phyloP scores from a whole-genome alignment of 306 rosid genomes.

The Trichosanthes truncata region DNA sequence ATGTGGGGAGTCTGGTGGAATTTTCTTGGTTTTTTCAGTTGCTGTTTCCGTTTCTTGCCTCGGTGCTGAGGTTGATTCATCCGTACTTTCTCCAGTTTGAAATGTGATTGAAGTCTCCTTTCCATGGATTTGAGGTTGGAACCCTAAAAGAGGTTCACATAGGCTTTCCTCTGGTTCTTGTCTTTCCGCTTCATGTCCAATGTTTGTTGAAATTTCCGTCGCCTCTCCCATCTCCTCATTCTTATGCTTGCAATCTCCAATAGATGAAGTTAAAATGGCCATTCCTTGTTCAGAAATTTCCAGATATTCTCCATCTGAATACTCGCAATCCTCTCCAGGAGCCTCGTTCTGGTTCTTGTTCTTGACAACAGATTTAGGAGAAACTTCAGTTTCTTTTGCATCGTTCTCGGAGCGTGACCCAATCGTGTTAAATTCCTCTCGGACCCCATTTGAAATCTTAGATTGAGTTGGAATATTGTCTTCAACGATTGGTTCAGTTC shows the following conservation, averaged over 20 bases:
- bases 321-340: slow-evolving; percentile 18
- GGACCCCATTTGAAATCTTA: slow-evolving; percentile 8
- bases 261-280: slow-evolving; percentile 9
- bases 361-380: slow-evolving; percentile 11
- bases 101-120: neutral
- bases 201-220: slow-evolving; percentile 1
- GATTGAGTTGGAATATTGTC: slow-evolving; percentile 17
- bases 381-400: neutral
- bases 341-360: slow-evolving; percentile 18
- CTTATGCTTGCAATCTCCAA: slow-evolving; percentile 12
- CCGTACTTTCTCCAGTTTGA: slow-evolving; percentile 11
- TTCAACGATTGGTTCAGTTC: slow-evolving; percentile 21
- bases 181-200: slow-evolving; percentile 12
- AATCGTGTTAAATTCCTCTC: neutral
- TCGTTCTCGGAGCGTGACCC: slow-evolving; percentile 7
- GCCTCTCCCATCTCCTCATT: slow-evolving; percentile 7
- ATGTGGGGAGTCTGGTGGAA: slow-evolving; percentile 7
- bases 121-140: neutral
- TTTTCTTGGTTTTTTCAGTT: slow-evolving; percentile 18
- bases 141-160: neutral
- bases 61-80: slow-evolving; percentile 15
- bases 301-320: slow-evolving; percentile 16
- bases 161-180: neutral
- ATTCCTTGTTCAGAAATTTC: slow-evolving; percentile 18
- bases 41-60: slow-evolving; percentile 20